phyloP scores from a whole-genome alignment of 805 yeast genomes.

The Candida yuanshanica region DNA sequence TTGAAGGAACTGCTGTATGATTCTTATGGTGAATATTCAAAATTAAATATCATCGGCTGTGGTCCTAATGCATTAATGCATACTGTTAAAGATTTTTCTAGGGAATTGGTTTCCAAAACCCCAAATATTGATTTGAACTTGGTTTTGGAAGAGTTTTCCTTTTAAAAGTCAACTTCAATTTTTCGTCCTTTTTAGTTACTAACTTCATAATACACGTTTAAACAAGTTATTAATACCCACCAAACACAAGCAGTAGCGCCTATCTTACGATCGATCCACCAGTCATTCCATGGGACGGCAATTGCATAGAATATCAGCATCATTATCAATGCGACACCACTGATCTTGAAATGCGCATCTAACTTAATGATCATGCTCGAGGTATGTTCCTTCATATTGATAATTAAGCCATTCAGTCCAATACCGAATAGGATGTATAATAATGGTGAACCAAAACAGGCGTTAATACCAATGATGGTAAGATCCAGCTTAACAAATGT shows the following conservation, averaged over 20 bases:
- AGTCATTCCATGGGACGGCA: conserved; percentile 18
- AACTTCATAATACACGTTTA: conserved; percentile 19
- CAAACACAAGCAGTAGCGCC: conserved; percentile 21
- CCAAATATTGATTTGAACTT: conserved; percentile 11
- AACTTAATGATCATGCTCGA: conserved; percentile 9
- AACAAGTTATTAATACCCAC: conserved; percentile 22
- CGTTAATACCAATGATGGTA: conserved; percentile 89
- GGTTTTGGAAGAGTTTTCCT: conserved; percentile 20
- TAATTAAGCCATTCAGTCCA: conserved; percentile 65
- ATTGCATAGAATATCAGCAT: conserved; percentile 19
- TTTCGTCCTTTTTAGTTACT: background rate
- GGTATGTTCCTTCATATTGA: conserved; percentile 11
- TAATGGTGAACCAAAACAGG: conserved; percentile 92
- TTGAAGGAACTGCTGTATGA: conserved; percentile 12
- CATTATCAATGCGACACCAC: conserved; percentile 18
- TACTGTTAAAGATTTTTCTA: conserved; percentile 18
- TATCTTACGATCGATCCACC: conserved; percentile 20
- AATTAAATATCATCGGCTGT: conserved; percentile 20
- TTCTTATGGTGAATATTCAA: background rate
- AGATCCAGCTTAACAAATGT: conserved; percentile 77
- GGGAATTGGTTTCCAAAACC: conserved; percentile 1
- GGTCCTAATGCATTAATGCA: conserved; percentile 20
- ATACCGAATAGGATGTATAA: conserved; percentile 73
- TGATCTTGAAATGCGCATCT: conserved; percentile 19
- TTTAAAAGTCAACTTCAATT: background rate